Evolutionary conservation across 1,284 basidiomycete species (phyloP).

Genomic region (Ganoderma multipileum): DNA sequence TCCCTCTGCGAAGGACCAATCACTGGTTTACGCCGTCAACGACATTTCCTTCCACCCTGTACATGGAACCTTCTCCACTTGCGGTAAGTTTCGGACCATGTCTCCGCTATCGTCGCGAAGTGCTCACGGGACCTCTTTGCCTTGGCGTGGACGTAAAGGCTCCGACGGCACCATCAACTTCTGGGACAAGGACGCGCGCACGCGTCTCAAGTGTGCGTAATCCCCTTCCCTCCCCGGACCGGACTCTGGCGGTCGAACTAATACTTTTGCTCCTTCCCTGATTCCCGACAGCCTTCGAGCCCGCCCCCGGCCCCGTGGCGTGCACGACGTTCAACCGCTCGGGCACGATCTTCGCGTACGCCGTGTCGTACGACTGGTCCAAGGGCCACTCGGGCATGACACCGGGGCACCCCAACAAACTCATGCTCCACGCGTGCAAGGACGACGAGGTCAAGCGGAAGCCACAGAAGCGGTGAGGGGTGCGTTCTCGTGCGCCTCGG

Average conservation of each 20-base stretch:
- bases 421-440: conserved; percentile 92
- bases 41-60: conserved; percentile 91
- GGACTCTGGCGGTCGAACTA: background rate
- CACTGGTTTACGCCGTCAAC: conserved; percentile 91
- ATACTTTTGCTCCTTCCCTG: background rate
- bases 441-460: conserved; percentile 88
- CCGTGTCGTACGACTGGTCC: conserved; percentile 90
- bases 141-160: conserved; percentile 46
- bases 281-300: conserved; percentile 65
- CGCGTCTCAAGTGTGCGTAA: conserved; percentile 83
- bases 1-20: conserved; percentile 73
- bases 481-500: background rate
- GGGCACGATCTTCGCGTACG: conserved; percentile 90
- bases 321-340: conserved; percentile 85
- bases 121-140: background rate
- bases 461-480: conserved; percentile 43
- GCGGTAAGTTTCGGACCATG: conserved; percentile 60
- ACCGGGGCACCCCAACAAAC: conserved; percentile 80
- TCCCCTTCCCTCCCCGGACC: background rate
- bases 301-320: conserved; percentile 71
- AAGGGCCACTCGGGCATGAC: conserved; percentile 90
- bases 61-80: conserved; percentile 95
- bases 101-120: background rate
- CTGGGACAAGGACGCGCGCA: conserved; percentile 92
- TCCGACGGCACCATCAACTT: conserved; percentile 84